Evolutionary conservation across 257 asterid genomes (phyloP), one percentile per base, ranked within the genome.

Genomic region (Salvia splendens): DNA sequence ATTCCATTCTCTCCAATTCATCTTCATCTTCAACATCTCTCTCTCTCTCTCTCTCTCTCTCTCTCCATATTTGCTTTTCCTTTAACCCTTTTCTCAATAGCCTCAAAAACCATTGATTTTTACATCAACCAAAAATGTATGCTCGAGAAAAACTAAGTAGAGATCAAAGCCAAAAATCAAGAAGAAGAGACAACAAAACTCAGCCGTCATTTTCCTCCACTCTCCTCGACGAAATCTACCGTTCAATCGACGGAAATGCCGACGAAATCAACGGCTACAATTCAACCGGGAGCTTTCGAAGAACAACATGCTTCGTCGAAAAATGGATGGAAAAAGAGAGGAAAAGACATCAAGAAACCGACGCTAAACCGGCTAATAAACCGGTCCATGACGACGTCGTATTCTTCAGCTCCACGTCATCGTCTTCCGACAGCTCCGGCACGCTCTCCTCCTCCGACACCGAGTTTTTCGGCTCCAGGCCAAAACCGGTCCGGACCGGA

Each of bases 141-240:
- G 69, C 64, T 55, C 51, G 68, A 30, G 79, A 78, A 46, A 81
- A 75, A 60, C 52, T 69, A 41, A 32, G 33, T 6, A 73, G 71
- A 52, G 84, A 83, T 12, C 79, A 73, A 43, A 41, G 41, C 17
- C 11, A 73, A 7, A 79, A 63, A 48, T 41, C 80, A 5, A 85
- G 77, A 35, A 84, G 64, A 53, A 43, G 57, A 65, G 67, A 62
- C 49, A 74, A 36, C 6, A 68, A 64, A 33, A 33, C 6, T 33
- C 38, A 0, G 38, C 95, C 95, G 1, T 87, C 98, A 4, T 92
- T 92, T 66, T 92, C 98, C 61, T 81, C 98, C 50, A 75, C 81
- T 17, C 95, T 92, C 53, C 95, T 92, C 17, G 98, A 92, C 52
- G 89, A 92, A 85, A 89, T 92, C 70, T 87, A 86, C 81, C 91